These are phyloP conservation scores for Metroxylon sagu DNA, from an alignment of 176 grass and related monocot genomes.

Conservation along the genomic window DNA sequence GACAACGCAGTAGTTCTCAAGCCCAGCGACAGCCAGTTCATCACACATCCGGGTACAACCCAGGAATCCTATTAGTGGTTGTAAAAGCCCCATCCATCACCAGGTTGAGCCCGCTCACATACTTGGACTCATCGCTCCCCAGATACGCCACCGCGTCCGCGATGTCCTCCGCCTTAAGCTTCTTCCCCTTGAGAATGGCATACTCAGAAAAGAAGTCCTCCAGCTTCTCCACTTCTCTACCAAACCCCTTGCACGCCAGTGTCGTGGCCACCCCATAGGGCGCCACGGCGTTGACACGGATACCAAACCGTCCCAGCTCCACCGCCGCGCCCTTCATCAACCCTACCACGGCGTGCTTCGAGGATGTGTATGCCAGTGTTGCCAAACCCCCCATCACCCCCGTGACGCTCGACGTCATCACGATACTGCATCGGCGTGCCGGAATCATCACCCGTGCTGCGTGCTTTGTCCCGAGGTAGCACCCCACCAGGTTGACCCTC, in stretches of 20 bases:
- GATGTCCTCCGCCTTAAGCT: background rate
- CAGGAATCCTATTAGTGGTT: background rate
- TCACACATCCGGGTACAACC: background rate
- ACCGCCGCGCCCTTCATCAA: too few species aligned
- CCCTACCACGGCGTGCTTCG: conserved; percentile 9
- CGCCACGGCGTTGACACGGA: background rate
- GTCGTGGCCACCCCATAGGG: background rate
- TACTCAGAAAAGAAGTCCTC: background rate
- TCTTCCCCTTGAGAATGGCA: background rate
- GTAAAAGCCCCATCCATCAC: background rate
- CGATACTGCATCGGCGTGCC: background rate
- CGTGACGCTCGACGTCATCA: conserved; percentile 3
- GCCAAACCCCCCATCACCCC: background rate
- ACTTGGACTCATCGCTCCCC: too few species aligned
- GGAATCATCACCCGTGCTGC: background rate
- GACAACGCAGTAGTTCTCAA: too few species aligned
- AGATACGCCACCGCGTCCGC: too few species aligned
- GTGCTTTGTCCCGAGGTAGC: conserved; percentile 2
- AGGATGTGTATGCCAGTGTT: background rate
- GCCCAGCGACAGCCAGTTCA: too few species aligned
- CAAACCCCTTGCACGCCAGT: background rate
- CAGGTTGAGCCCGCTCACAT: background rate
- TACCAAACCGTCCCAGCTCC: background rate
- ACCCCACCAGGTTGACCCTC: background rate
- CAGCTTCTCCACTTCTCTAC: background rate